Percentiles rank a stretch among this genome's conserved stretches.
phyloP scores from a whole-genome alignment of 2,329 filamentous ascomycete genomes.

The Fusarium sp. region DNA sequence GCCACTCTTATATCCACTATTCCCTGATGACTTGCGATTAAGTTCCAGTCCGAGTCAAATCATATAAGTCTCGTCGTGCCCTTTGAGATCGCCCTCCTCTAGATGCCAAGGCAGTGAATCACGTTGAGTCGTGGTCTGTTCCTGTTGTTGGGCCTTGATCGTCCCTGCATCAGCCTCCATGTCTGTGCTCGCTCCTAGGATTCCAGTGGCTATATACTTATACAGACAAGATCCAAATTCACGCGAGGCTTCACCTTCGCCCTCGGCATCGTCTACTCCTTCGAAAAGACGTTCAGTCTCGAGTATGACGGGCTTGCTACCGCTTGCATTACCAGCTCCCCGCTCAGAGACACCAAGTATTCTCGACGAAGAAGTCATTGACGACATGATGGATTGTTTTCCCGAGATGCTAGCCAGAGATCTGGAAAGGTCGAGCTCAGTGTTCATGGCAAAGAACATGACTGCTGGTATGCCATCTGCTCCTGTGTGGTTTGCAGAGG shows the following conservation, averaged over 20 bases:
- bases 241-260: slow-evolving; percentile 12
- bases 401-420: slow-evolving; percentile 66
- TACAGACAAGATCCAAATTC: slow-evolving; percentile 34
- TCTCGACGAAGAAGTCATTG: slow-evolving; percentile 40
- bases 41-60: slow-evolving; percentile 31
- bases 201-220: slow-evolving; percentile 40
- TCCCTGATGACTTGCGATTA: slow-evolving; percentile 18
- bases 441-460: slow-evolving; percentile 62
- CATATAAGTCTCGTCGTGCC: slow-evolving; percentile 30
- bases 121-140: slow-evolving; percentile 24
- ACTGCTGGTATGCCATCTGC: slow-evolving; percentile 59
- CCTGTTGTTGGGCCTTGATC: slow-evolving; percentile 7
- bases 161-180: slow-evolving; percentile 13
- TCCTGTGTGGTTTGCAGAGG: slow-evolving; percentile 47
- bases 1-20: slow-evolving; percentile 29
- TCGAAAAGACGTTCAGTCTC: slow-evolving; percentile 48
- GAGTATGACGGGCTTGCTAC: slow-evolving; percentile 52
- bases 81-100: slow-evolving; percentile 4
- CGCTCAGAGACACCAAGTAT: slow-evolving; percentile 37
- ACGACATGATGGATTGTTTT: slow-evolving; percentile 54
- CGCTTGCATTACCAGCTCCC: slow-evolving; percentile 47
- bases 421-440: slow-evolving; percentile 57
- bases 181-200: slow-evolving; percentile 27
- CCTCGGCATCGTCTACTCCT: slow-evolving; percentile 28
- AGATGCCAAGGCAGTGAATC: slow-evolving; percentile 12